Base-by-base conservation (phyloP, 1,284 basidiomycete genomes). In the Ganoderma resinaceum region DNA sequence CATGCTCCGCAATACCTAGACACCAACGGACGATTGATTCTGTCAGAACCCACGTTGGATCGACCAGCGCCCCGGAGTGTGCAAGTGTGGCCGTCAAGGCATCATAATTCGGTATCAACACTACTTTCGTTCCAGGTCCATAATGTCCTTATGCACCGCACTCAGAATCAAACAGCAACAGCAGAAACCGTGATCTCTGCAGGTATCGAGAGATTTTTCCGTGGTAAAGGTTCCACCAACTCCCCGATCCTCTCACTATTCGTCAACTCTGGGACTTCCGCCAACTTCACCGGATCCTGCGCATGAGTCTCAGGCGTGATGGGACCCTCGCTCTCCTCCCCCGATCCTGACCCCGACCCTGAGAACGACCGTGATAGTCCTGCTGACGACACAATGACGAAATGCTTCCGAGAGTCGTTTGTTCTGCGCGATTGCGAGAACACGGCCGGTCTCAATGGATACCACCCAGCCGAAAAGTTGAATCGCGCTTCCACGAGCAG, bases 241-340 rank as follows among this genome's bases (percentile, higher is more conserved):
- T 60, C 52, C 18, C 70, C 70, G 23, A 74, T 59, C 52, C 65
- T 63, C 69, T 72, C 70, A 5, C 58, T 67, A 4, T 68, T 66
- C 31, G 57, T 26, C n/a, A 73, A 29, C 20, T 67, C 70, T 5
- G 75, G 73, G 4, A 76, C 68, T 9, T 73, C 66, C 18, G 29
- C 66, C 40, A 75, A 33, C 37, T 62, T 61, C 11, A 61, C 58
- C 11, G 69, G 40, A 26, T 70, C 71, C 55, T 73, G 67, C 7
- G 73, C 71, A 33, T 65, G 55, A 16, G 66, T 73, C 23, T 42
- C 65, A 1, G 75, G 75, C 9, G 75, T 76, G 65, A 70, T 58
- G 3, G 70, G 73, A 12, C 69, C 72, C 2, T 63, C 60, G 63
- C 71, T 72, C 31, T 72, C 74, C 4, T 63, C 64, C 3, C 57